Evolutionary conservation across 495 filamentous ascomycete species (phyloP).

Genomic region (Talaromyces wortmannii): DNA sequence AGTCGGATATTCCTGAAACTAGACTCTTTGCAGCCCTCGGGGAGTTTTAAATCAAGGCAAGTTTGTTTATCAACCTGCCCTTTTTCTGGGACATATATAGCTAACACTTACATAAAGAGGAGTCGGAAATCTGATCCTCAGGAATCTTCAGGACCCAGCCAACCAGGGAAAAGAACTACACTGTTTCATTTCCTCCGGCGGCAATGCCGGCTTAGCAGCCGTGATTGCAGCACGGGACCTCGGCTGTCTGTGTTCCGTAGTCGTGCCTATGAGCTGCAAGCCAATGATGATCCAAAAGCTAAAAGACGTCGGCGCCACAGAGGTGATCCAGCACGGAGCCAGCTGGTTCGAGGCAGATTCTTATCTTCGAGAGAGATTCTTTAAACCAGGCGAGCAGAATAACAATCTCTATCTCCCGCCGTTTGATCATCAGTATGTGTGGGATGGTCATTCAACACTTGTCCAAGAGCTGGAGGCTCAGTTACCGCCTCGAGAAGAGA

Average conservation of each 20-base stretch:
- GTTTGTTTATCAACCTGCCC: neutral
- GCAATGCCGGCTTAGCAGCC: constrained; percentile 91
- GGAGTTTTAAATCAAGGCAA: constrained; percentile 88
- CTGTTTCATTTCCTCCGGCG: constrained; percentile 81
- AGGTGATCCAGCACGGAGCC: constrained; percentile 64
- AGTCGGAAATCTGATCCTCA: constrained; percentile 68
- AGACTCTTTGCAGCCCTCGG: constrained; percentile 81
- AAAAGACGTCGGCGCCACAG: constrained; percentile 50
- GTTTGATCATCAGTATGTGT: constrained; percentile 77
- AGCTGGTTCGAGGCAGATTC: constrained; percentile 75
- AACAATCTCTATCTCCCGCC: constrained; percentile 51
- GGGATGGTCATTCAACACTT: constrained; percentile 63
- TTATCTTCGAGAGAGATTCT: constrained; percentile 52
- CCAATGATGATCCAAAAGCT: constrained; percentile 68
- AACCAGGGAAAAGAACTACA: constrained; percentile 39
- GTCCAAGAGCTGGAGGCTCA: constrained; percentile 64
- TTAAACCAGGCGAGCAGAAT: constrained; percentile 54
- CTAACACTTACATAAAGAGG: constrained; percentile 35
- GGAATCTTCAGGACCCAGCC: constrained; percentile 29
- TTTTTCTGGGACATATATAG: neutral
- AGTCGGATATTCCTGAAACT: constrained; percentile 83
- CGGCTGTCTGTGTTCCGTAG: constrained; percentile 60
- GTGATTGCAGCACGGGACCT: constrained; percentile 64
- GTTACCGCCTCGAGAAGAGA: constrained; percentile 22
- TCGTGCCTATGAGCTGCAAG: constrained; percentile 63